Conservation (phyloP, 352 stramenopile genomes). For the Globisporangium cederbergense region DNA sequence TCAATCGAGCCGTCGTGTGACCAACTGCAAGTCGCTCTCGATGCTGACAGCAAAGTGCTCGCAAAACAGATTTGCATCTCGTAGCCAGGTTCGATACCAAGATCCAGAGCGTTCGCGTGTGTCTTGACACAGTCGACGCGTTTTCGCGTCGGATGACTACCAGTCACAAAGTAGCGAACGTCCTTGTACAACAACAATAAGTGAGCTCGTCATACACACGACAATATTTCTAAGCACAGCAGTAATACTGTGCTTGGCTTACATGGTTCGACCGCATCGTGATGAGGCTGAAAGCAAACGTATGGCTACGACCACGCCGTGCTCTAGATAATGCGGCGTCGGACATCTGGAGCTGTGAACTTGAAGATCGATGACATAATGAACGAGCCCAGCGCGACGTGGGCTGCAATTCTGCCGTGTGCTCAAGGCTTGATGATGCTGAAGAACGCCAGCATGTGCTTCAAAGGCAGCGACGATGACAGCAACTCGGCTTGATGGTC, state of each 20-base stretch:
- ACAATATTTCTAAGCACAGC: too few species aligned
- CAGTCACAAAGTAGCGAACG: neutral
- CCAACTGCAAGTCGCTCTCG: neutral
- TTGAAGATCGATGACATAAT: constrained; percentile 10
- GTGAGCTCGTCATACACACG: neutral
- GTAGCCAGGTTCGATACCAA: neutral
- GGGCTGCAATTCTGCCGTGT: neutral
- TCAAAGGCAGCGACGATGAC: neutral
- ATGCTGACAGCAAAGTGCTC: neutral
- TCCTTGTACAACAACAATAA: neutral
- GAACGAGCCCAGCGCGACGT: neutral
- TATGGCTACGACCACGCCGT: neutral
- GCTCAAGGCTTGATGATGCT: neutral
- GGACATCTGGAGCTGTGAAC: constrained; percentile 4
- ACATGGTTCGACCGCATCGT: neutral
- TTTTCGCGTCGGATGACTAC: too few species aligned
- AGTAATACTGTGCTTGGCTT: neutral
- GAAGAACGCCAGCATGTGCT: constrained; percentile 8
- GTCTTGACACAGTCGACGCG: neutral
- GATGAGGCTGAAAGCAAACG: neutral
- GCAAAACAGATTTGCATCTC: neutral
- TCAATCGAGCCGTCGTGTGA: neutral
- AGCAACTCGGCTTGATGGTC: constrained; percentile 4
- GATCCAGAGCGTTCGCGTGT: neutral
- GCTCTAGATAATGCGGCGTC: constrained; percentile 5